Evolutionary conservation across 306 rosid genomes (phyloP).

Genomic region (Leucaena leucocephala): DNA sequence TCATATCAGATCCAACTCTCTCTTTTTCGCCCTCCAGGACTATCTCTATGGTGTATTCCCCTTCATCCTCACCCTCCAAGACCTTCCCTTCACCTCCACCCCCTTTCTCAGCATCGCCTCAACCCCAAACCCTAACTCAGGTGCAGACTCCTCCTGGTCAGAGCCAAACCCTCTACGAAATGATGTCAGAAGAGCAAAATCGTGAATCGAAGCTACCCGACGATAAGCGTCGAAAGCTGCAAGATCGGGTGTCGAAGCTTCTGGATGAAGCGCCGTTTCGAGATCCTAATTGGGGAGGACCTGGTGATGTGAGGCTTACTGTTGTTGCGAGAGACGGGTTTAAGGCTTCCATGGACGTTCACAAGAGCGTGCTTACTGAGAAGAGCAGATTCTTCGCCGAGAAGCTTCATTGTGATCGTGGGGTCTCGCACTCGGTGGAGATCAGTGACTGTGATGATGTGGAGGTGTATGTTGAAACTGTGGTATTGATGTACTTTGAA

Average conservation of each 20-base stretch:
- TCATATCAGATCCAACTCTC: constrained; percentile 63
- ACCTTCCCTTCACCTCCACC: constrained; percentile 51
- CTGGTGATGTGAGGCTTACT: constrained; percentile 65
- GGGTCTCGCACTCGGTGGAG: constrained; percentile 68
- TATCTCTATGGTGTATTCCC: constrained; percentile 40
- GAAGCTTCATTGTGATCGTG: constrained; percentile 55
- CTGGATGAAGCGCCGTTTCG: constrained; percentile 58
- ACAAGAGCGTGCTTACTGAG: constrained; percentile 61
- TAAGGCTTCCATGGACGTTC: constrained; percentile 72
- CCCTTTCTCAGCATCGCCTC: constrained; percentile 32
- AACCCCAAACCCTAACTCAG: constrained; percentile 28
- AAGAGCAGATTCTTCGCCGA: constrained; percentile 85
- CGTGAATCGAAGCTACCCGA: constrained; percentile 51
- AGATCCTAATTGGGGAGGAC: constrained; percentile 42
- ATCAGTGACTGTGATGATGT: constrained; percentile 91
- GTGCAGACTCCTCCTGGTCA: constrained; percentile 27
- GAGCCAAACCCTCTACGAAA: constrained; percentile 73
- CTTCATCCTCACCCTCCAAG: constrained; percentile 41
- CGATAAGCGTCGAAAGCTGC: constrained; percentile 52
- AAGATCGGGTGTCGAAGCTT: constrained; percentile 56
- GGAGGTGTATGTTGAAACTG: constrained; percentile 76
- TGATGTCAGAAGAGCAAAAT: constrained; percentile 68
- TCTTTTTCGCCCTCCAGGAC: constrained; percentile 43
- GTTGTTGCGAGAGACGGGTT: constrained; percentile 75
- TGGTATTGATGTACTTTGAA: constrained; percentile 78